Evolutionary conservation across 441 rosid species (phyloP).

Genomic region (Euphorbia celastroides): DNA sequence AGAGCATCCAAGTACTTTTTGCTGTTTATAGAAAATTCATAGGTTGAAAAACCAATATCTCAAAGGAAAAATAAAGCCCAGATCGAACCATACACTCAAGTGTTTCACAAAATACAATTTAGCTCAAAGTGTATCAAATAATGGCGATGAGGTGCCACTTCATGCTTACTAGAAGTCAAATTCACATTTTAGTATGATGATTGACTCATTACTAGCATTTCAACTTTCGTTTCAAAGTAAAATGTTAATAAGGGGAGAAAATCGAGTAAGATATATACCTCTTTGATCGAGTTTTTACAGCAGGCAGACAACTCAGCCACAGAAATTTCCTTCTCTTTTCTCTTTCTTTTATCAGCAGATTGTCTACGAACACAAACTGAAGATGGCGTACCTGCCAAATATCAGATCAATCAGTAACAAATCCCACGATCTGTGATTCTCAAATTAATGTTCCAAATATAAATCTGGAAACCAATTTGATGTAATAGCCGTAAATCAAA

Average conservation of each 20-base stretch:
- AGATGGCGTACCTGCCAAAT: slow-evolving; percentile 8
- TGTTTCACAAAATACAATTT: not conserved
- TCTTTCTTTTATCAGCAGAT: slow-evolving; percentile 12
- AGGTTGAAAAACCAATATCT: not conserved
- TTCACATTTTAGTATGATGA: not conserved
- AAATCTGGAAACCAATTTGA: not conserved
- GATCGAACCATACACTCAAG: not conserved
- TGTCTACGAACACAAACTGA: slow-evolving; percentile 21
- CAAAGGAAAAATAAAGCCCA: not conserved
- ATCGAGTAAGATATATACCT: not conserved
- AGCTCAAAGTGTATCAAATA: not conserved
- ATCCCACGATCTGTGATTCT: not conserved
- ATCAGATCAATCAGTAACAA: not conserved
- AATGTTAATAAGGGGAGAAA: not conserved
- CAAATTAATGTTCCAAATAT: not conserved
- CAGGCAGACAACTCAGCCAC: slow-evolving; percentile 15
- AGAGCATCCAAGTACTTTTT: not conserved
- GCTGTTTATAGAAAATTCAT: not conserved
- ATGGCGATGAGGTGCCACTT: not conserved
- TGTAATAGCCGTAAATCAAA: too few relatives aligned
- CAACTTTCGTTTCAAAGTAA: too few relatives aligned
- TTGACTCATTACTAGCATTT: not conserved
- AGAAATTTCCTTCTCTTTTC: slow-evolving; percentile 13
- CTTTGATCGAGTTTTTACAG: not conserved
- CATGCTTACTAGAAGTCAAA: not conserved